A percentile compares a stretch with the other conserved stretches of the same genome.
Conservation (phyloP, 2,329 filamentous ascomycete genomes). For the Biscogniauxia mediterranea region DNA sequence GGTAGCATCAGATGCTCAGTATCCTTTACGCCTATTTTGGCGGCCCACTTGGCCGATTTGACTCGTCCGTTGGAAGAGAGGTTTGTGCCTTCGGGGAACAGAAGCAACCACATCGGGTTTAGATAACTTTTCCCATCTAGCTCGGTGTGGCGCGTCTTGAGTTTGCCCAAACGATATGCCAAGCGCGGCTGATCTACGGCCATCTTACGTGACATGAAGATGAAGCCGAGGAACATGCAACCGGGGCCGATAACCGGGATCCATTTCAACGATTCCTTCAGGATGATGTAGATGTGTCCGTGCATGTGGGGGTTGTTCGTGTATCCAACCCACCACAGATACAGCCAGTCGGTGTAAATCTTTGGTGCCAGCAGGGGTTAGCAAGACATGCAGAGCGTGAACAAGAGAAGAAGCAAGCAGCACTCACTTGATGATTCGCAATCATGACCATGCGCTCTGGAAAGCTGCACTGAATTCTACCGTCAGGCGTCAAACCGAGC, state of each 20-base stretch:
- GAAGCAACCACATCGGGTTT: slow-evolving; percentile 85
- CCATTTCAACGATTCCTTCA: slow-evolving; percentile 82
- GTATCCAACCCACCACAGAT: slow-evolving; percentile 93
- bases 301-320: slow-evolving; percentile 73
- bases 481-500: slow-evolving; percentile 66
- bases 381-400: slow-evolving; percentile 17
- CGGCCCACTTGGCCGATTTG: slow-evolving; percentile 72
- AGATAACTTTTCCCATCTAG: slow-evolving; percentile 54
- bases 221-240: slow-evolving; percentile 85
- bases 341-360: slow-evolving; percentile 90
- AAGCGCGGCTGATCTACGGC: slow-evolving; percentile 74
- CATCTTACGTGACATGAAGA: slow-evolving; percentile 91
- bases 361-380: slow-evolving; percentile 27
- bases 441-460: slow-evolving; percentile 80
- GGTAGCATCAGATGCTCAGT: slow-evolving; percentile 74
- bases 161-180: slow-evolving; percentile 68
- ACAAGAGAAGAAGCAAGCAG: background rate
- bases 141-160: slow-evolving; percentile 57
- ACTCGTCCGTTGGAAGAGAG: slow-evolving; percentile 66
- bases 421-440: slow-evolving; percentile 74
- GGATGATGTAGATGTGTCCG: slow-evolving; percentile 84
- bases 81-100: slow-evolving; percentile 89
- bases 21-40: slow-evolving; percentile 71
- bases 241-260: slow-evolving; percentile 78
- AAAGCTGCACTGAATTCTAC: slow-evolving; percentile 74